These are phyloP conservation scores for Populus euphratica DNA, from an alignment of 345 rosid genomes.

Conservation along the genomic window DNA sequence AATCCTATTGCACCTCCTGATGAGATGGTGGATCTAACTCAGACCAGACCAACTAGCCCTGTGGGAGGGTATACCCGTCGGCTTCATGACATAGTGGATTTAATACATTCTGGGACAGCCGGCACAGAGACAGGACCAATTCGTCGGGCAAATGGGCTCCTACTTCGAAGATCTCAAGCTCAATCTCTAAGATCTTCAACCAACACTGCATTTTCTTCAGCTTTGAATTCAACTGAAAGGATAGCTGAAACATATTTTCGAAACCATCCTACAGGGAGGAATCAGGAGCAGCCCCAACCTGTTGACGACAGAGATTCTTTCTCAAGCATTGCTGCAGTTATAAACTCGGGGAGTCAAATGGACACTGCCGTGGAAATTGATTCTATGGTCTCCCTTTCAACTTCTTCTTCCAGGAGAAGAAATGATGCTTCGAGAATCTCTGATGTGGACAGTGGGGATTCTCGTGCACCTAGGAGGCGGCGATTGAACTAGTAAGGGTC, in stretches of 20 bases:
- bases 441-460: conserved; percentile 76
- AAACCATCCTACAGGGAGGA: conserved; percentile 52
- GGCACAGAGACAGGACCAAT: background rate
- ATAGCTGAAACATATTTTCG: conserved; percentile 53
- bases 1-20: conserved; percentile 40
- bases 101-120: background rate
- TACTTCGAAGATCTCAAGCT: conserved; percentile 57
- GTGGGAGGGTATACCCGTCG: conserved; percentile 47
- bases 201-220: conserved; percentile 41
- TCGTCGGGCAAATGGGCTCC: conserved; percentile 19
- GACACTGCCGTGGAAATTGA: conserved; percentile 85
- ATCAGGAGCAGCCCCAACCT: conserved; percentile 61
- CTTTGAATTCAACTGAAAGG: conserved; percentile 56
- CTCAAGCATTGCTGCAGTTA: conserved; percentile 82
- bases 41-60: conserved; percentile 41
- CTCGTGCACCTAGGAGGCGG: conserved; percentile 81
- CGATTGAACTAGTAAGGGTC: conserved; percentile 41
- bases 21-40: conserved; percentile 52
- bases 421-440: conserved; percentile 65
- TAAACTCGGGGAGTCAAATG: conserved; percentile 78
- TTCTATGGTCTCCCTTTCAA: conserved; percentile 76
- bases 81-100: conserved; percentile 25
- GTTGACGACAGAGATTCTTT: conserved; percentile 89
- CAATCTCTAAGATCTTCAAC: conserved; percentile 47
- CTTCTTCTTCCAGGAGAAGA: conserved; percentile 79